Percentiles rank a stretch among this genome's conserved stretches.
Evolutionary conservation across 768 basidiomycete genomes (phyloP).

Genomic region (Candolleomyces aberdarensis): DNA sequence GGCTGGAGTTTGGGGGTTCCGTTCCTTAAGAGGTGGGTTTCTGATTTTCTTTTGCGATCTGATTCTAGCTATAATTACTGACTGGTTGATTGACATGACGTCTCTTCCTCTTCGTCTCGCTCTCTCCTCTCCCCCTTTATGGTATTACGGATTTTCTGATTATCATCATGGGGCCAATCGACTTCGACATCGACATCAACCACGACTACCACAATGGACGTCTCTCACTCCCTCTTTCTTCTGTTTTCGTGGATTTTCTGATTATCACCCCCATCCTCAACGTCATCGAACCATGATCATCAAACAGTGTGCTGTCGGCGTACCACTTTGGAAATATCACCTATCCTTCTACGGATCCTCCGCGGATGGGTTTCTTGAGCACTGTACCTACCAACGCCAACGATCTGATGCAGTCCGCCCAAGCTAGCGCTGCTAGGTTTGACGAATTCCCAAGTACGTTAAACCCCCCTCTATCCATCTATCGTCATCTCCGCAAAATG

Average conservation of each 20-base stretch:
- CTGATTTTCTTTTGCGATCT: neutral
- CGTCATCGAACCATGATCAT: too few species aligned
- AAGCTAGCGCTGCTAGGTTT: slow-evolving; percentile 21
- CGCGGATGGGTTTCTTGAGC: slow-evolving; percentile 68
- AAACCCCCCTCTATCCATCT: neutral
- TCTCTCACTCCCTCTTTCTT: too few species aligned
- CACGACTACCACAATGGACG: too few species aligned
- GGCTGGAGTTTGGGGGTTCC: slow-evolving; percentile 79
- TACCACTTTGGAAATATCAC: slow-evolving; percentile 74
- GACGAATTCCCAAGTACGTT: slow-evolving; percentile 34
- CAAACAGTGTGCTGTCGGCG: slow-evolving; percentile 54
- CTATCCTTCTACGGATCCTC: slow-evolving; percentile 63
- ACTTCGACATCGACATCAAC: too few species aligned
- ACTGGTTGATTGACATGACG: neutral
- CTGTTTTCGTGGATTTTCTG: too few species aligned
- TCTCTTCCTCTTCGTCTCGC: too few species aligned
- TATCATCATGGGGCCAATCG: too few species aligned
- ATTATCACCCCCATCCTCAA: neutral
- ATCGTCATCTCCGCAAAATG: too few species aligned
- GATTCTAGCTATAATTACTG: neutral
- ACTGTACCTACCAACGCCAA: slow-evolving; percentile 60
- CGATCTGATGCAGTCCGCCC: slow-evolving; percentile 28
- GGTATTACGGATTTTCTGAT: too few species aligned
- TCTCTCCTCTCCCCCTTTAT: too few species aligned
- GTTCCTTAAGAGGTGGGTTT: slow-evolving; percentile 67